phyloP scores from a whole-genome alignment of 768 basidiomycete genomes.

The Brasilioporus rufonigricans region DNA sequence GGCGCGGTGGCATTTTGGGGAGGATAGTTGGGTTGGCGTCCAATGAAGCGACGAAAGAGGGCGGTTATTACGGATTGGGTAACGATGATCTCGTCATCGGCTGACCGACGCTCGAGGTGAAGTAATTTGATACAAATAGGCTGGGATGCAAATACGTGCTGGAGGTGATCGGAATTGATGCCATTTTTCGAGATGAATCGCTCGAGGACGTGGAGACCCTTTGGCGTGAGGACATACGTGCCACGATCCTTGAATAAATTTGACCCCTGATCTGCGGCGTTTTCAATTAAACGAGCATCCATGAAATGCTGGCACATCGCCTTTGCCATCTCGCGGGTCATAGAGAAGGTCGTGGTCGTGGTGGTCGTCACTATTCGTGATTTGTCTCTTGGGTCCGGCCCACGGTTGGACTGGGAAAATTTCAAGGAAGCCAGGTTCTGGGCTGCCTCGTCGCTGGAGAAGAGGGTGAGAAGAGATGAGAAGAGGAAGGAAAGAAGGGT shows the following conservation, averaged over 20 bases:
- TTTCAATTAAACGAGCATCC: constrained; percentile 97
- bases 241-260: constrained; percentile 97
- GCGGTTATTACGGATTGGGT: constrained; percentile 92
- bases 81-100: constrained; percentile 97
- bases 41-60: constrained; percentile 93
- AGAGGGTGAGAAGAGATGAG: constrained; percentile 10
- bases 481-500: not conserved
- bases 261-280: constrained; percentile 85
- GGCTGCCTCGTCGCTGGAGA: constrained; percentile 87
- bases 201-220: constrained; percentile 97
- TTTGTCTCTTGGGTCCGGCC: constrained; percentile 97
- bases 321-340: constrained; percentile 99
- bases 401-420: constrained; percentile 98
- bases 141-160: constrained; percentile 84
- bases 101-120: constrained; percentile 88
- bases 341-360: constrained; percentile 98
- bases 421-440: constrained; percentile 92
- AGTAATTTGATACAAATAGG: constrained; percentile 98
- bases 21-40: constrained; percentile 79
- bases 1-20: constrained; percentile 42
- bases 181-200: constrained; percentile 99
- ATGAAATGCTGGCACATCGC: constrained; percentile 99
- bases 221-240: constrained; percentile 92
- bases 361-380: constrained; percentile 98
- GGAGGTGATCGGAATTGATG: constrained; percentile 90